Evolutionary conservation across 129 eudicot species (phyloP).

Genomic region (Solidago caesia): DNA sequence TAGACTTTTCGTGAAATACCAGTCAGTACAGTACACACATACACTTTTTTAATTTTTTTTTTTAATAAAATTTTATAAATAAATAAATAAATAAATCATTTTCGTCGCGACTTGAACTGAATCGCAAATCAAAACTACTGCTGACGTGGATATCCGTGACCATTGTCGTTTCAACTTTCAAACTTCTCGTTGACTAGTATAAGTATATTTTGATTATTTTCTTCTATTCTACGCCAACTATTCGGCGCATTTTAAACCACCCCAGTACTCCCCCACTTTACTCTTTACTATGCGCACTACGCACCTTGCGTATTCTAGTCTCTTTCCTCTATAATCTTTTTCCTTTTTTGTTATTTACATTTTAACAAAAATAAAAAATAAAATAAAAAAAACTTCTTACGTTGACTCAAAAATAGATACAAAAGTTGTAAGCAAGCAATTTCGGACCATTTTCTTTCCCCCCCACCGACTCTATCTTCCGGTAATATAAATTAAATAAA

Average conservation of each 20-base stretch:
- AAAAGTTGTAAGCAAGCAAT: too few species aligned
- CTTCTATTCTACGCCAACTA: slow-evolving; percentile 33
- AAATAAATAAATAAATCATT: background rate
- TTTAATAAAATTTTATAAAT: too few species aligned
- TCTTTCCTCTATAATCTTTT: slow-evolving; percentile 34
- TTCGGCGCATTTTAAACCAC: slow-evolving; percentile 35
- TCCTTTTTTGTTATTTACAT: too few species aligned
- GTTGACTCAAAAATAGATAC: slow-evolving; percentile 35
- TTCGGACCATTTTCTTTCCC: too few species aligned
- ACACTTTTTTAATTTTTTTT: background rate
- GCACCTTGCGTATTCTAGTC: slow-evolving; percentile 66
- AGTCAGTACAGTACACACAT: too few species aligned
- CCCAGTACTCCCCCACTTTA: slow-evolving; percentile 1
- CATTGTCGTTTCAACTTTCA: slow-evolving; percentile 39
- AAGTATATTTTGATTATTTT: too few species aligned
- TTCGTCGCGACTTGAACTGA: slow-evolving; percentile 13
- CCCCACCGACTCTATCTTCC: too few species aligned
- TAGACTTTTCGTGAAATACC: background rate
- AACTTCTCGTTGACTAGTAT: slow-evolving; percentile 45
- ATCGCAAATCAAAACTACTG: slow-evolving; percentile 6
- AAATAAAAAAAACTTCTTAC: background rate
- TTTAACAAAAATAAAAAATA: too few species aligned
- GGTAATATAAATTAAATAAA: too few species aligned
- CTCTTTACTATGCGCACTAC: slow-evolving; percentile 43
- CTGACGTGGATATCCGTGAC: slow-evolving; percentile 45